Evolutionary conservation across 306 rosid species (phyloP), one percentile per base, ranked within the genome.

Genomic region (Dalbergia cochinchinensis): DNA sequence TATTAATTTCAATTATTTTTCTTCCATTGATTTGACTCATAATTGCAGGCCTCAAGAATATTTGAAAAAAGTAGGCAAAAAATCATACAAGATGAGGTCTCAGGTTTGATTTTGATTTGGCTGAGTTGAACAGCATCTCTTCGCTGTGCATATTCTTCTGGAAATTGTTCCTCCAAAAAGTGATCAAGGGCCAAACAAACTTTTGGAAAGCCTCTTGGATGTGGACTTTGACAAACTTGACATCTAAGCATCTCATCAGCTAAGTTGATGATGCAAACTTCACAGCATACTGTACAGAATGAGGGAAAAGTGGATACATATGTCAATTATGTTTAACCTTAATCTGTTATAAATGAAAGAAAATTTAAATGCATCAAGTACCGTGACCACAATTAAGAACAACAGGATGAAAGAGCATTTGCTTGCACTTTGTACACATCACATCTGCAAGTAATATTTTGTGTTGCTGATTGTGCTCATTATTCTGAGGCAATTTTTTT

Each of bases 341-440:
- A 77, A 79, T 16, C 35, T 39, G 20, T 61, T 70, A 83, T 9
- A 45, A 77, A 59, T 60, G 50, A 73, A 61, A 12, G 34, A 47
- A 78, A 76, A 6, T 4, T 15, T 59, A 44, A 48, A 33, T 37
- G 35, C 41, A 74, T 19, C 69, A 69, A 20, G 18, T 90, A 92
- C 98, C 96, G 67, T 94, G 97, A 69, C 98, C 98, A 85, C 96
- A 94, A 71, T 89, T 90, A 58, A 92, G 90, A 89, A 83, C 97
- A 65, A 88, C 82, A 34, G 98, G 98, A 76, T 42, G 86, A 82
- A 87, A 80, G 14, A 90, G 79, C 71, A 94, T 78, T 64, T 85
- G 86, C 61, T 88, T 87, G 97, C 98, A 94, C 13, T 63, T 80
- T 41, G 59, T 71, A 83, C 97, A 94, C 61, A 78, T 71, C 65